Evolutionary conservation across 78 protist species (phyloP).

Genomic region (Dictyostelium capitatum): DNA sequence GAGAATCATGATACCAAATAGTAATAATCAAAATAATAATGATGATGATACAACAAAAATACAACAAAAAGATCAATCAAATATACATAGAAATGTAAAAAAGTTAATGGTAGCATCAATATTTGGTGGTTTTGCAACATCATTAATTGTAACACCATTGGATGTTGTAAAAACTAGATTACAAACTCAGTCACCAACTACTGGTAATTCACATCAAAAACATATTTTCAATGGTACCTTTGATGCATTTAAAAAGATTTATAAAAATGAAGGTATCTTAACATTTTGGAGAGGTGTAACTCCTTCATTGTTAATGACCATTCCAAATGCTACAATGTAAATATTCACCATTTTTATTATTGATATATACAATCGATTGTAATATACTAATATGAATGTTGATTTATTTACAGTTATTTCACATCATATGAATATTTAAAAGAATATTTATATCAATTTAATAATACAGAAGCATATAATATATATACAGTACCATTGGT

Average conservation of each 20-base stretch:
- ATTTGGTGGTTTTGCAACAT: conserved; percentile 47
- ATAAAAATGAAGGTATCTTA: conserved; percentile 56
- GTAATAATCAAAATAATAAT: background rate
- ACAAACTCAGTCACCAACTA: conserved; percentile 19
- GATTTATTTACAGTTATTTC: conserved; percentile 27
- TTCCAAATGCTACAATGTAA: conserved; percentile 75
- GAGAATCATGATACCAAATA: background rate
- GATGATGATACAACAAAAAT: background rate
- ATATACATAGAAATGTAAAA: conserved; percentile 6
- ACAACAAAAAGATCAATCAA: background rate
- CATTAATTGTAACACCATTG: conserved; percentile 61
- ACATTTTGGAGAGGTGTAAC: conserved; percentile 82
- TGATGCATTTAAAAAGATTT: conserved; percentile 40
- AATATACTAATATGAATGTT: background rate
- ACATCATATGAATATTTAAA: conserved; percentile 81
- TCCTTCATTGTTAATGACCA: conserved; percentile 75
- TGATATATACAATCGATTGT: background rate
- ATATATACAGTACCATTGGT: conserved; percentile 61
- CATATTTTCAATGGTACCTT: conserved; percentile 30
- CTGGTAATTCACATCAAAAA: background rate
- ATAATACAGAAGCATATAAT: background rate
- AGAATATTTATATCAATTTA: background rate
- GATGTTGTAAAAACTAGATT: conserved; percentile 82
- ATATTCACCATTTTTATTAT: background rate
- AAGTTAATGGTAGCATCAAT: conserved; percentile 50